Evolutionary conservation across 139 green algal species (phyloP), one percentile per base, ranked within the genome.

Genomic region (Monoraphidium neglectum): DNA sequence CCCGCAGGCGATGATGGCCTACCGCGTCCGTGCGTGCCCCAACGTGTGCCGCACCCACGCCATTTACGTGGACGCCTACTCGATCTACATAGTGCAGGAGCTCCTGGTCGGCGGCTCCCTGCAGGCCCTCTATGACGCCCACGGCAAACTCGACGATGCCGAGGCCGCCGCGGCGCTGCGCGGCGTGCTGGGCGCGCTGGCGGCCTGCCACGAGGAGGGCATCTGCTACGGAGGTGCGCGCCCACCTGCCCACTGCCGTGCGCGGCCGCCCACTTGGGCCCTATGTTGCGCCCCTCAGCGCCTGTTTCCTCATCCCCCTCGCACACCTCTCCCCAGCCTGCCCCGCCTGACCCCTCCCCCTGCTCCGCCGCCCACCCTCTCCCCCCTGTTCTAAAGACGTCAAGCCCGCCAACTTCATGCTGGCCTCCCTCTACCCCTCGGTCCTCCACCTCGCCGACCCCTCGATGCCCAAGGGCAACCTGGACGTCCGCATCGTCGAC

Each of bases 361-460:
- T n/a, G n/a, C n/a, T n/a, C n/a, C n/a, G n/a, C n/a, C n/a, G n/a
- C n/a, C n/a, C n/a, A n/a, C n/a, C n/a, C n/a, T n/a, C 43, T 8
- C 43, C 43, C 8, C 43, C 43, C 43, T 12, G 8, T 12, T 12
- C 43, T 51, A 8, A 8, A 51, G 89, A 93, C 77, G 78, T 92
- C 51, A 93, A 93, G 84, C 87, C 89, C 4, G 77, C 82, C 40
- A 93, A 93, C 76, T 90, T 93, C 33, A 74, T 93, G 71, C 68
- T 92, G 38, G 47, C 63, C 2, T 67, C n/a, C 35, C 53, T 82
- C 43, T 82, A 63, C 51, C 76, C 76, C 47, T 54, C 35, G 26
- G 33, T 76, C 1, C 1, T 15, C n/a, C 68, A 77, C 28, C 24
- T 77, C 21, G 35, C 70, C 30, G 68, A 82, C 33, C 67, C 68